Conservation (phyloP, 331 rosid genomes). For the Arachis monticola region DNA sequence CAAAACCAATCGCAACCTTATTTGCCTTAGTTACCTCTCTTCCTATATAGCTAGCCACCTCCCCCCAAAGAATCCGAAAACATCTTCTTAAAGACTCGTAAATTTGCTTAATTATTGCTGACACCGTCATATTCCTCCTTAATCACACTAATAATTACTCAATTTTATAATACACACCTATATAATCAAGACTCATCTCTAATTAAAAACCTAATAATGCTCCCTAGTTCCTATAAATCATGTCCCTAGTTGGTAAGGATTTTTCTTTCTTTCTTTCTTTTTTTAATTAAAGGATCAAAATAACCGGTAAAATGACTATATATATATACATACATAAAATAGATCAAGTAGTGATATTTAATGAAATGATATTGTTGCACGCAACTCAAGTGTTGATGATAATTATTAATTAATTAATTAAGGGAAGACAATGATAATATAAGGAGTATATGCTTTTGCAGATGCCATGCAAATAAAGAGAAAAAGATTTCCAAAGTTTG, state of each 20-base stretch:
- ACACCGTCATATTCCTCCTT: neutral
- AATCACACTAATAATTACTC: neutral
- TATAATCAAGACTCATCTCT: neutral
- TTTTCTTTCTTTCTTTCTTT: too few relatives aligned
- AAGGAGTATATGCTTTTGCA: slow-evolving; percentile 46
- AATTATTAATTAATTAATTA: slow-evolving; percentile 14
- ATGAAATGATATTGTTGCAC: slow-evolving; percentile 5
- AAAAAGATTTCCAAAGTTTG: neutral
- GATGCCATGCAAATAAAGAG: slow-evolving; percentile 47
- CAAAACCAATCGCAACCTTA: too few relatives aligned
- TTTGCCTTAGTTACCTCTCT: neutral
- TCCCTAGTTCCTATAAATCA: neutral
- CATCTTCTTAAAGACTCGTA: slow-evolving; percentile 27
- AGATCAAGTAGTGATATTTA: neutral
- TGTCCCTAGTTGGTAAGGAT: neutral
- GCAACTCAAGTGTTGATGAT: neutral
- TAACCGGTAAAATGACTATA: neutral
- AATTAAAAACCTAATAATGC: neutral
- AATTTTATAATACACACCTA: neutral
- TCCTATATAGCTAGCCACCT: neutral
- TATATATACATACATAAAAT: neutral
- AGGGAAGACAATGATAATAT: slow-evolving; percentile 27
- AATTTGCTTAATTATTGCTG: slow-evolving; percentile 20
- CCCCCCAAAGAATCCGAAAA: slow-evolving; percentile 34
- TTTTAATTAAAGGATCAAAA: too few relatives aligned